Base-by-base conservation (phyloP, 225 moss, liverwort and hornwort species). In the Sphagnum contortum region DNA sequence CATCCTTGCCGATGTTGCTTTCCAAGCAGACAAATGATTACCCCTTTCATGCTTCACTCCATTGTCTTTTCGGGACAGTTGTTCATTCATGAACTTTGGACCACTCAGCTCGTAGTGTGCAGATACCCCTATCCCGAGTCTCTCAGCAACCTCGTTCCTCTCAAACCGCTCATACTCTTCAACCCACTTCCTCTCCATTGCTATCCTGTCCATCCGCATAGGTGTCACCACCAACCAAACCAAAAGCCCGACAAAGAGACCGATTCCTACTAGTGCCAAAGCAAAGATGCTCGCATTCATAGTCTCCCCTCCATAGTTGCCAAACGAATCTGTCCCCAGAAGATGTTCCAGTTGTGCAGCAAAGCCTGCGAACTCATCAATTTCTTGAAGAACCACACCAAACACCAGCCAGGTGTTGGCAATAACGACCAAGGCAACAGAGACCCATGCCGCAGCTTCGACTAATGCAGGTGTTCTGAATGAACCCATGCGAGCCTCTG, bases 331-430 rank as follows among this genome's bases (percentile, higher is more conserved):
- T 46, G 80, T 80, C 48, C 80, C 80, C n/a, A 80, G 76, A 44
- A 80, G 67, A 68, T 63, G 56, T 49, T 80, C 80, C 45, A 80
- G 64, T 47, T 80, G 80, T 4, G 83, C 91, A 69, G 77, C 80
- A 53, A 88, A 82, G 47, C 81, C 72, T 12, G 74, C 66, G 55
- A 79, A 83, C 50, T 92, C 92, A 45, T 87, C 87, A 54, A 78
- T 78, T 69, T 90, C 93, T 71, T 90, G 88, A 70, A 90, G 86
- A 14, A 90, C 67, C n/a, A 90, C 69, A 66, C 90, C 86, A 61
- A 90, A 90, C 10, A 79, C 76, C 48, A 93, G 80, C 83, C 90
- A 90, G 60, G 86, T 88, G 49, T 90, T 81, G 12, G 86, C 88
- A 48, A 75, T 66, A 45, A 79, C 77, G 57, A 93, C 70, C 2